Evolutionary conservation across 495 filamentous ascomycete species (phyloP).

Genomic region (Penicillium pancosmium): DNA sequence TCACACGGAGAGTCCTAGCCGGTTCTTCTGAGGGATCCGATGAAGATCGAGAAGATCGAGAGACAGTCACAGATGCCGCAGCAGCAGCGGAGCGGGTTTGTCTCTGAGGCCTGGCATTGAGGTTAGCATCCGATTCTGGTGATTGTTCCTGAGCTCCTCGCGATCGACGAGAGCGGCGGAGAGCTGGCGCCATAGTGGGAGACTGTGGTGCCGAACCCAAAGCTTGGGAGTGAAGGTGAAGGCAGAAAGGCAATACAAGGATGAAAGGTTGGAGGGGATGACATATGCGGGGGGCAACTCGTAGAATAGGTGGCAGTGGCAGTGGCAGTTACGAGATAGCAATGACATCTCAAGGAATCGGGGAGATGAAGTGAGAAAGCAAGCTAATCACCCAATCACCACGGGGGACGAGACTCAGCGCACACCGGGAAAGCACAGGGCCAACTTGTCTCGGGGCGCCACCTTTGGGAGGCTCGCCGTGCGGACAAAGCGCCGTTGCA

Average conservation of each 20-base stretch:
- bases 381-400: constrained; percentile 18
- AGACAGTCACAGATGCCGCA: constrained; percentile 48
- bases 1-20: constrained; percentile 71
- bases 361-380: constrained; percentile 10
- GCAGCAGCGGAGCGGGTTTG: constrained; percentile 39
- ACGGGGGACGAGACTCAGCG: constrained; percentile 18
- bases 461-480: constrained; percentile 25
- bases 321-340: constrained; percentile 24
- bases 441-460: constrained; percentile 33
- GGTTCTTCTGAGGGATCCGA: constrained; percentile 58
- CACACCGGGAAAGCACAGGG: constrained; percentile 43
- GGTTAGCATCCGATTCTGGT: constrained; percentile 45
- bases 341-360: constrained; percentile 2
- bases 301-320: constrained; percentile 16
- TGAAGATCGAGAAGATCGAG: constrained; percentile 59
- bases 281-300: background rate
- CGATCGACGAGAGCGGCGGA: constrained; percentile 54
- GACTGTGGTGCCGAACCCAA: constrained; percentile 4
- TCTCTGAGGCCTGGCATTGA: constrained; percentile 37
- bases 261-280: background rate
- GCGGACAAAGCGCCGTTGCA: constrained; percentile 35
- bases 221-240: background rate
- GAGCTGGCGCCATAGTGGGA: constrained; percentile 42
- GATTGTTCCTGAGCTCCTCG: constrained; percentile 42
- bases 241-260: background rate